A percentile compares a stretch with the other conserved stretches of the same genome.
Conservation (phyloP, 1,284 basidiomycete species). For the Boletellus deceptivus region DNA sequence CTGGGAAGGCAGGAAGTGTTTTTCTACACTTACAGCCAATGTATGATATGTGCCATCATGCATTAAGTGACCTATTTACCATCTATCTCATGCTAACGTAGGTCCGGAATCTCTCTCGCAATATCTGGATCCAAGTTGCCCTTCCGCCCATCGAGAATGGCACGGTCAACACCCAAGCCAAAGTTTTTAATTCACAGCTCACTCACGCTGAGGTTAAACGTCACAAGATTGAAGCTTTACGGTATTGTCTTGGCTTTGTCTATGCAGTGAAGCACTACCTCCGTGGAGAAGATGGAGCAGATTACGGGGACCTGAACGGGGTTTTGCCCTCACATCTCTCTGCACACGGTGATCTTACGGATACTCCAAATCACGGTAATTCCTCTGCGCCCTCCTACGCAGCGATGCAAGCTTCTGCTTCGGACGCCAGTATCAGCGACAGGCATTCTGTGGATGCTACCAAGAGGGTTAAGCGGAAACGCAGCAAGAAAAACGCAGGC, state of each 20-base stretch:
- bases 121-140: slow-evolving; percentile 79
- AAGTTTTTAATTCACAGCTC: slow-evolving; percentile 44
- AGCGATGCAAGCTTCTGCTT: slow-evolving; percentile 36
- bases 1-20: slow-evolving; percentile 85
- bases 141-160: slow-evolving; percentile 56
- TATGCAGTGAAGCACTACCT: slow-evolving; percentile 77
- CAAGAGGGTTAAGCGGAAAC: slow-evolving; percentile 64
- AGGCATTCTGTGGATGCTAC: slow-evolving; percentile 54
- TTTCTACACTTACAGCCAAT: slow-evolving; percentile 61
- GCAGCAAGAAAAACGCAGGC: slow-evolving; percentile 53
- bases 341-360: slow-evolving; percentile 43
- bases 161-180: slow-evolving; percentile 45
- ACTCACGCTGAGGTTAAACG: slow-evolving; percentile 58
- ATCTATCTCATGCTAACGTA: slow-evolving; percentile 19
- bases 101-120: slow-evolving; percentile 60
- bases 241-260: slow-evolving; percentile 66
- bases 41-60: slow-evolving; percentile 37
- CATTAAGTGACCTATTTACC: slow-evolving; percentile 14
- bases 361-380: slow-evolving; percentile 32
- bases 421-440: slow-evolving; percentile 28
- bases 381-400: slow-evolving; percentile 38
- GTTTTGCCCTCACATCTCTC: slow-evolving; percentile 63
- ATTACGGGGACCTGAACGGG: slow-evolving; percentile 63
- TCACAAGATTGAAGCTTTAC: slow-evolving; percentile 71
- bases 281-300: slow-evolving; percentile 69